Percentiles rank a stretch among this genome's conserved stretches.
These are phyloP conservation scores for Rusavskia elegans DNA, from an alignment of 495 filamentous ascomycete genomes.

Conservation along the genomic window DNA sequence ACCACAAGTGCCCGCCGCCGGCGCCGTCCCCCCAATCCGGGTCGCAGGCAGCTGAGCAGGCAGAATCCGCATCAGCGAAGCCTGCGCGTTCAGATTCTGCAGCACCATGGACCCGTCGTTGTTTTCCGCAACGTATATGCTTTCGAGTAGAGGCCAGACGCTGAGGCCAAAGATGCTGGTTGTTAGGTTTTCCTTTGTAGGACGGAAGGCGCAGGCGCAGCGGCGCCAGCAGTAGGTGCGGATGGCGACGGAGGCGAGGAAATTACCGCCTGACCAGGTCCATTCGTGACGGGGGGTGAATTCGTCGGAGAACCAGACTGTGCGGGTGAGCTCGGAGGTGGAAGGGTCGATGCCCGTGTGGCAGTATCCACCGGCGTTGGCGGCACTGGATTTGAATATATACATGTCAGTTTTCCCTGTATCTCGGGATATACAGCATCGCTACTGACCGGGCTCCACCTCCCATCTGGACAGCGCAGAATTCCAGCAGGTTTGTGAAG, in stretches of 20 bases:
- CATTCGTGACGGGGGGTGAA: constrained; percentile 6
- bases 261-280: constrained; percentile 3
- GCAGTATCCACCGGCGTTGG: constrained; percentile 7
- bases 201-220: neutral
- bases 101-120: too few species aligned
- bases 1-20: constrained; percentile 1
- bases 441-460: neutral
- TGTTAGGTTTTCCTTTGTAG: neutral
- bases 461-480: constrained; percentile 2
- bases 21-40: neutral
- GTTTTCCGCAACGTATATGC: neutral
- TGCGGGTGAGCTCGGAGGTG: neutral
- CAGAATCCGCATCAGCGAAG: neutral
- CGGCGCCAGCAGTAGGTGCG: constrained; percentile 2
- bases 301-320: constrained; percentile 6
- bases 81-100: neutral
- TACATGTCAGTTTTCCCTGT: too few species aligned
- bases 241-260: constrained; percentile 3
- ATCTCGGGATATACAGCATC: too few species aligned
- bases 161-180: neutral
- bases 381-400: neutral
- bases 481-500: neutral
- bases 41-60: neutral
- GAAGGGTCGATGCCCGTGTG: neutral
- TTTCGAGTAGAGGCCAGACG: neutral